These are phyloP conservation scores for Cylindrodendrum hubeiense DNA, from an alignment of 2,329 filamentous ascomycete genomes.

Conservation along the genomic window DNA sequence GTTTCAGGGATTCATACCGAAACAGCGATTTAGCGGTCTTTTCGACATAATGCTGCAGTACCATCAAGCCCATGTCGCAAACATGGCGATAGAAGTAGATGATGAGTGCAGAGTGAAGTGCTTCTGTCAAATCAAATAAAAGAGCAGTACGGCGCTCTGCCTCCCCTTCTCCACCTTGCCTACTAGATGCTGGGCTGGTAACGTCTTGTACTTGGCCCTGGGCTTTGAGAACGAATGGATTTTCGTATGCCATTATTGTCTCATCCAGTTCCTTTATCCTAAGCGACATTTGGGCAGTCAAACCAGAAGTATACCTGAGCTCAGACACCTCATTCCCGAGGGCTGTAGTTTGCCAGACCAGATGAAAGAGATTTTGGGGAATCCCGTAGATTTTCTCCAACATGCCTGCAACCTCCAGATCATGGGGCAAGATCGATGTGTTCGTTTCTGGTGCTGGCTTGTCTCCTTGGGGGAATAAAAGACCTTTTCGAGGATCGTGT, in stretches of 20 bases:
- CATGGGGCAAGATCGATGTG: not conserved
- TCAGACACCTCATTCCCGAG: not conserved
- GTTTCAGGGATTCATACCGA: not conserved
- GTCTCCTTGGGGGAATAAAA: not conserved
- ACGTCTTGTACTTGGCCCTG: not conserved
- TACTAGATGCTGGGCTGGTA: too few relatives aligned
- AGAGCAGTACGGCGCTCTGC: not conserved
- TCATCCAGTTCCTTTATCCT: not conserved
- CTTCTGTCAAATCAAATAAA: not conserved
- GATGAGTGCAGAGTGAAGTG: not conserved
- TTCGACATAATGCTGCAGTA: not conserved
- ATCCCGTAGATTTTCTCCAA: constrained; percentile 2
- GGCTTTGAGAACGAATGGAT: not conserved
- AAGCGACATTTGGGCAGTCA: not conserved
- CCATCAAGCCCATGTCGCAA: not conserved
- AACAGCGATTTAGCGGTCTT: not conserved
- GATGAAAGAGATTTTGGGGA: not conserved
- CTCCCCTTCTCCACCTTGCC: not conserved
- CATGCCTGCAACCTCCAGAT: not conserved
- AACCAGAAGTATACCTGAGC: not conserved
- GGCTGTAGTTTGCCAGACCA: not conserved
- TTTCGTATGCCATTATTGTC: not conserved
- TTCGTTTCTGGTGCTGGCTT: not conserved
- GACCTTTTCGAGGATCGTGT: not conserved
- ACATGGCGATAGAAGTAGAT: not conserved